Evolutionary conservation across 176 grass and related monocot genomes (phyloP), one percentile per base, ranked within the genome.

Genomic region (Coix lacrymajobi): DNA sequence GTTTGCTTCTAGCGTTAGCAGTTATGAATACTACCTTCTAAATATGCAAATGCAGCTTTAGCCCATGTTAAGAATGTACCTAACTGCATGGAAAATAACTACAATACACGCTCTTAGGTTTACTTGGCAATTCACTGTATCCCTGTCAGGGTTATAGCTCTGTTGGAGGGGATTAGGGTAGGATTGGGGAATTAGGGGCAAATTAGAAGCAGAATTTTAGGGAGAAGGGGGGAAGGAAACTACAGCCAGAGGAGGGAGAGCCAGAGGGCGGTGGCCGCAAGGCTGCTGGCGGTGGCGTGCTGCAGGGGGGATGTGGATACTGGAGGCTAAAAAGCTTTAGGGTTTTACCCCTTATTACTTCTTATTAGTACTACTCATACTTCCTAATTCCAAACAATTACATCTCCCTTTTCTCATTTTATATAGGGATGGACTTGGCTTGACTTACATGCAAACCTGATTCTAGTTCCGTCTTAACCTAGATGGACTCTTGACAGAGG

Each of bases 31-130:
- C 71, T 32, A n/a, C 22, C 30, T 73, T 52, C 9, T 75, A 54
- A 54, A 43, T 58, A 80, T 80, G 77, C 20, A 80, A 16, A 79
- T 49, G 12, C 33, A 66, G 62, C 29, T 79, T 79, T 32, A 45
- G 34, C 11, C 62, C 41, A 67, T 67, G n/a, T 28, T 54, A 43
- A 28, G 8, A 37, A 20, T 45, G 28, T 54, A 69, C 32, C 13
- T 69, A 40, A 14, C 64, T 69, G 45, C 28, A 54, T 19, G 63
- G 12, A 51, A 54, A 80, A 11, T 36, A 67, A 67, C 10, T 66
- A 66, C 1, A 51, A 12, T 6, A 22, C 6, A 52, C 14, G 20
- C 19, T 80, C 29, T 20, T 28, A 32, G 11, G 39, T 79, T 65
- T 43, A 79, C 39, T 34, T 66, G 41, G 43, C 11, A 66, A 29